These are phyloP conservation scores for Colletotrichum gigasporum DNA, from an alignment of 2,329 filamentous ascomycete species.

Conservation along the genomic window DNA sequence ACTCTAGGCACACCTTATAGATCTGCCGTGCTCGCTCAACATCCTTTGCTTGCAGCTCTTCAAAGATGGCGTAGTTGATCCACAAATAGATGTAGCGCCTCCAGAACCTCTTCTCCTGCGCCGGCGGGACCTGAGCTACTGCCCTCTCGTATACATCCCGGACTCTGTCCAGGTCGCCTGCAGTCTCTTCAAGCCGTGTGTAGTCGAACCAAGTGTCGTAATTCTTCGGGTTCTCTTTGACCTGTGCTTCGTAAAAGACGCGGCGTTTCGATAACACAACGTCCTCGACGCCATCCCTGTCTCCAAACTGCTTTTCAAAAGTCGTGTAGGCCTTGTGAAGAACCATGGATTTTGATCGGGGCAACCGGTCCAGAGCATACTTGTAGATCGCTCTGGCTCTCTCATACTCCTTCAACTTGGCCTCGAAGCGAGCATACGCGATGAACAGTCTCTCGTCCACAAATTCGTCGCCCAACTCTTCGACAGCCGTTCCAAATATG, in stretches of 20 bases:
- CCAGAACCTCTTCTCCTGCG: slow-evolving; percentile 97
- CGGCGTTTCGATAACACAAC: slow-evolving; percentile 94
- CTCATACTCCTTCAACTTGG: slow-evolving; percentile 94
- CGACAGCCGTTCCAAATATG: slow-evolving; percentile 88
- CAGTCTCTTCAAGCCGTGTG: slow-evolving; percentile 86
- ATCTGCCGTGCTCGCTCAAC: slow-evolving; percentile 84
- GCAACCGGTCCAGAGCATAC: slow-evolving; percentile 90
- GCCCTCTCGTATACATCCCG: slow-evolving; percentile 95
- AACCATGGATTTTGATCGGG: slow-evolving; percentile 83
- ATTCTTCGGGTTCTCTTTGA: slow-evolving; percentile 94
- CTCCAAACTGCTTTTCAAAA: slow-evolving; percentile 98
- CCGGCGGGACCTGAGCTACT: slow-evolving; percentile 93
- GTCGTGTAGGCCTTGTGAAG: slow-evolving; percentile 96
- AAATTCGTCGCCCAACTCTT: slow-evolving; percentile 91
- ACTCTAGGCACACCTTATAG: slow-evolving; percentile 85
- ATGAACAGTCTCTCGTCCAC: slow-evolving; percentile 97
- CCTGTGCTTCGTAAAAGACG: slow-evolving; percentile 92
- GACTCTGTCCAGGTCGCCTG: slow-evolving; percentile 83
- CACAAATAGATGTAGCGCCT: slow-evolving; percentile 96
- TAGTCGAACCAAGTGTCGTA: slow-evolving; percentile 99
- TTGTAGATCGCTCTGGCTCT: slow-evolving; percentile 95
- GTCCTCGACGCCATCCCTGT: slow-evolving; percentile 91
- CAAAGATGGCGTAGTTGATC: slow-evolving; percentile 97
- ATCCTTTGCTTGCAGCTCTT: slow-evolving; percentile 88
- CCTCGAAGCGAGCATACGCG: slow-evolving; percentile 93